These are phyloP conservation scores for Cairneyella variabilis DNA, from an alignment of 495 filamentous ascomycete genomes.

Conservation along the genomic window DNA sequence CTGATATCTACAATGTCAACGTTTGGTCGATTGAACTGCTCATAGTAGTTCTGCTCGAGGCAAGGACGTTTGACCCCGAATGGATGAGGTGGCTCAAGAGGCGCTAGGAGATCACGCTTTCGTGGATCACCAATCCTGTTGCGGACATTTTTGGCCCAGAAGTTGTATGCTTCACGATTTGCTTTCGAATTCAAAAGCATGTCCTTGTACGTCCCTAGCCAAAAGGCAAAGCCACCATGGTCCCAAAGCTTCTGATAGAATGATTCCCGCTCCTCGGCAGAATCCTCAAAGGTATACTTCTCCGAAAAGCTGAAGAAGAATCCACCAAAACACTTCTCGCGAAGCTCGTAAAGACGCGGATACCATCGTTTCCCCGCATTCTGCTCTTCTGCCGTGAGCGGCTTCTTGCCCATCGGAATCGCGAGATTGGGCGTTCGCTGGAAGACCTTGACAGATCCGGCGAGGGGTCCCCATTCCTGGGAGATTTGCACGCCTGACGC, in stretches of 20 bases:
- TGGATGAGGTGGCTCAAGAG: conserved; percentile 44
- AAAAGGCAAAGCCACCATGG: conserved; percentile 45
- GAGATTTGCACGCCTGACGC: conserved; percentile 54
- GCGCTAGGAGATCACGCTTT: conserved; percentile 51
- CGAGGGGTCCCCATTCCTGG: conserved; percentile 39
- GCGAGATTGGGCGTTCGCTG: conserved; percentile 48
- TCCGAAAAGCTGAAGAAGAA: conserved; percentile 38
- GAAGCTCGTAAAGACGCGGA: conserved; percentile 37
- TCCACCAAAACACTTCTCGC: conserved; percentile 37
- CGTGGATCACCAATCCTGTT: conserved; percentile 45
- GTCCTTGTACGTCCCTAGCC: conserved; percentile 48
- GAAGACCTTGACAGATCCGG: conserved; percentile 40
- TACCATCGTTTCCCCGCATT: conserved; percentile 37
- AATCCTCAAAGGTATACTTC: conserved; percentile 42
- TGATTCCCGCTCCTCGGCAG: conserved; percentile 39
- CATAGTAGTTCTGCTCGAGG: conserved; percentile 53
- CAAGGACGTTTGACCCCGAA: conserved; percentile 54
- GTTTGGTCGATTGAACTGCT: conserved; percentile 51
- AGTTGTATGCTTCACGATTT: conserved; percentile 47
- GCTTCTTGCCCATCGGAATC: conserved; percentile 46
- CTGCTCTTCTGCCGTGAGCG: conserved; percentile 42
- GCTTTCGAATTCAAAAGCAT: conserved; percentile 38
- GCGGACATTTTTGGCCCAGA: conserved; percentile 52
- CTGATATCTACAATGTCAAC: conserved; percentile 40
- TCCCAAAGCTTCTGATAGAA: conserved; percentile 45